Percentiles rank a stretch among this genome's conserved stretches.
Evolutionary conservation across 345 rosid genomes (phyloP).

Genomic region (Populus ilicifolia): DNA sequence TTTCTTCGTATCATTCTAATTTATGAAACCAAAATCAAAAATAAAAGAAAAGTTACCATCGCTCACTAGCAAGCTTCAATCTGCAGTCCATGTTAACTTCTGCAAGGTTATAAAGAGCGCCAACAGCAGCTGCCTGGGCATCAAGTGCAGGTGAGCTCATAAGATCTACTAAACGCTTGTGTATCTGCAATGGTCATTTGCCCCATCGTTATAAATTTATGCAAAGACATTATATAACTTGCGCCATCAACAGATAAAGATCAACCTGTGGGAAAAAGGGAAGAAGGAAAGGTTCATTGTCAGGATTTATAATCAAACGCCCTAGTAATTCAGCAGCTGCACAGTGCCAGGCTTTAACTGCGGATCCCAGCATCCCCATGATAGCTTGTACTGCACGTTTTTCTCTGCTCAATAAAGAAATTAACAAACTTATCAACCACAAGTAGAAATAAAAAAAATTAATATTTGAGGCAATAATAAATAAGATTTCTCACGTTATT

Average conservation of each 20-base stretch:
- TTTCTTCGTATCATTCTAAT: neutral
- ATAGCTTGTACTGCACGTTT: conserved; percentile 89
- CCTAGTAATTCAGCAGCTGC: conserved; percentile 92
- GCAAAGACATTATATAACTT: neutral
- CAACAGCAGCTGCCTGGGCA: conserved; percentile 96
- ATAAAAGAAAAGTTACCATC: conserved; percentile 52
- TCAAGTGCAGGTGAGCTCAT: conserved; percentile 70
- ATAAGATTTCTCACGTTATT: conserved; percentile 60
- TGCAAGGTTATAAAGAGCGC: conserved; percentile 91
- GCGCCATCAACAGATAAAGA: neutral
- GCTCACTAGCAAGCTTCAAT: conserved; percentile 90
- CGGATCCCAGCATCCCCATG: conserved; percentile 75
- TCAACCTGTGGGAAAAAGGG: conserved; percentile 80
- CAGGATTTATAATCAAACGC: conserved; percentile 93
- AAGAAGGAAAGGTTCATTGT: conserved; percentile 89
- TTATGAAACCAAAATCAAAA: neutral
- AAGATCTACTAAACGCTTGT: conserved; percentile 81
- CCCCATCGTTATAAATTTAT: conserved; percentile 3
- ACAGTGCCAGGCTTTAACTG: conserved; percentile 88
- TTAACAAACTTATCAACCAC: conserved; percentile 11
- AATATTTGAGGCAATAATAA: conserved; percentile 2
- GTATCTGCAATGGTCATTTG: conserved; percentile 54
- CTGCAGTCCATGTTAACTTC: conserved; percentile 96
- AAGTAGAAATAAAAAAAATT: conserved; percentile 15
- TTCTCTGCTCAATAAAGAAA: conserved; percentile 53